These are phyloP conservation scores for Blastobotrys capitulatus DNA, from an alignment of 1,139 yeast species.

Conservation along the genomic window DNA sequence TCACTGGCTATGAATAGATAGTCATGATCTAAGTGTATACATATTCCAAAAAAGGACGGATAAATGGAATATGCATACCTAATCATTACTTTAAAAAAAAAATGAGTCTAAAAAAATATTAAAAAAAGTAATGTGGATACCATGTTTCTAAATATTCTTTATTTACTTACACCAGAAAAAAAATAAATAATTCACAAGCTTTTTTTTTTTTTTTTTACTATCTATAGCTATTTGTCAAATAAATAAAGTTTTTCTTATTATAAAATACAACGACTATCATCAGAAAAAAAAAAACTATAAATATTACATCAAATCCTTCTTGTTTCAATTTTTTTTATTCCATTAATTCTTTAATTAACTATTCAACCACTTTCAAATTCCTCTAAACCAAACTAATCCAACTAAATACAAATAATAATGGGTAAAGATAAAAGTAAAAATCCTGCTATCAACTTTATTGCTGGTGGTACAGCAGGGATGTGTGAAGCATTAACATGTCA, in stretches of 20 bases:
- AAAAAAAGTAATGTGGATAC: background rate
- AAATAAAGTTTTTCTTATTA: background rate
- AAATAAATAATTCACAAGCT: background rate
- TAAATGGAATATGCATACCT: background rate
- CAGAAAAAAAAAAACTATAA: too few species aligned
- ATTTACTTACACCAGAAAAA: background rate
- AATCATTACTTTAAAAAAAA: too few species aligned
- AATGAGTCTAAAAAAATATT: background rate
- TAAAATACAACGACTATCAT: background rate
- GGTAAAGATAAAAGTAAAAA: slow-evolving; percentile 32
- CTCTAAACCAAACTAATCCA: background rate
- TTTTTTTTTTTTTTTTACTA: background rate
- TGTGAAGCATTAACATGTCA: slow-evolving; percentile 96
- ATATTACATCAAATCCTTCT: too few species aligned
- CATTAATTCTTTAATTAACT: too few species aligned
- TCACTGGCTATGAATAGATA: too few species aligned
- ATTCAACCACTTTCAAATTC: background rate
- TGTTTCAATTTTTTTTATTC: background rate
- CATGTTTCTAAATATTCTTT: background rate
- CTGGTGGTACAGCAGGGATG: slow-evolving; percentile 97
- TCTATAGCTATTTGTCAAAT: background rate
- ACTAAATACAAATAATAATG: slow-evolving; percentile 15
- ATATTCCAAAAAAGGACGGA: too few species aligned
- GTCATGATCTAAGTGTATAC: too few species aligned
- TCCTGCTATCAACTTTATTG: slow-evolving; percentile 71